These are phyloP conservation scores for Pelargonium nanum DNA, from an alignment of 345 rosid genomes.

Conservation along the genomic window DNA sequence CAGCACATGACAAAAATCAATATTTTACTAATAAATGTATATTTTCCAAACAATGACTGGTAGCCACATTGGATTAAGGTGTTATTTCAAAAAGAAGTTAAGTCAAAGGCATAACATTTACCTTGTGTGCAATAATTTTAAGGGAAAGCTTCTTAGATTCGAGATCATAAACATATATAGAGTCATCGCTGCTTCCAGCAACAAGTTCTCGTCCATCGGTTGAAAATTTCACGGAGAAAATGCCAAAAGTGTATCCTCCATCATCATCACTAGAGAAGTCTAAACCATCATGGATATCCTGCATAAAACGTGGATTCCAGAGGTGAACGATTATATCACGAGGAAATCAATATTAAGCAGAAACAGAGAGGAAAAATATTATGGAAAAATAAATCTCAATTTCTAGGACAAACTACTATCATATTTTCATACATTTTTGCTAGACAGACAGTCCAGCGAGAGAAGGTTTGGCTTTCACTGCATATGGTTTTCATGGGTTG, in stretches of 20 bases:
- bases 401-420: too few species aligned
- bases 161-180: constrained; percentile 57
- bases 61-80: neutral
- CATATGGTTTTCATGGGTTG: too few species aligned
- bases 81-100: too few species aligned
- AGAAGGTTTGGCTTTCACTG: too few species aligned
- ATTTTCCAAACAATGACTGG: neutral
- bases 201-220: constrained; percentile 62
- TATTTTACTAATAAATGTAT: too few species aligned
- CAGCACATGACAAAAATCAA: constrained; percentile 11
- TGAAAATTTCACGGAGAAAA: constrained; percentile 60
- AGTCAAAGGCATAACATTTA: constrained; percentile 7
- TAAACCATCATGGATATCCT: constrained; percentile 62
- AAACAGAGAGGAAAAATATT: too few species aligned
- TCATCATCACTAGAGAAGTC: constrained; percentile 29
- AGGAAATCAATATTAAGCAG: neutral
- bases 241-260: constrained; percentile 23
- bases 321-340: neutral
- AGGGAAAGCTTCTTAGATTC: constrained; percentile 35
- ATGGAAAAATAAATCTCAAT: too few species aligned
- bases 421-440: too few species aligned
- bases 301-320: constrained; percentile 3
- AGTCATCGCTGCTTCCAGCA: constrained; percentile 36
- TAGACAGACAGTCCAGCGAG: too few species aligned
- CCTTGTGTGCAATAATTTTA: constrained; percentile 47